A percentile compares a stretch with the other conserved stretches of the same genome.
Evolutionary conservation across 2,329 filamentous ascomycete genomes (phyloP).

Genomic region (Colletotrichum godetiae): DNA sequence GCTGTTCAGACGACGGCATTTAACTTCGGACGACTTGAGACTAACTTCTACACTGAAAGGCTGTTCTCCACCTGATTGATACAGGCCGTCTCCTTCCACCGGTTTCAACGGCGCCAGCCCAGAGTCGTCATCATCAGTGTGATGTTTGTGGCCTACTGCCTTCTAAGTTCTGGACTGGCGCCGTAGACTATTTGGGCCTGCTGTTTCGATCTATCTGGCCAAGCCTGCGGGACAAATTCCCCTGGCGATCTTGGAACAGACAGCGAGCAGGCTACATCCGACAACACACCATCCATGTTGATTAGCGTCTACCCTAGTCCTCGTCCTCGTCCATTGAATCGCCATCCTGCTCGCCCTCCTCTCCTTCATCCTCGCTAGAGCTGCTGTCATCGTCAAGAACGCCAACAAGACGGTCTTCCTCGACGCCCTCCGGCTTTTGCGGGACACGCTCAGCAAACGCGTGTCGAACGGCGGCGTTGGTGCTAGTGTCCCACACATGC

Average conservation of each 20-base stretch:
- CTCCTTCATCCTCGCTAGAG: constrained; percentile 71
- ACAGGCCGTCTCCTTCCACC: not conserved
- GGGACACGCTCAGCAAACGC: constrained; percentile 79
- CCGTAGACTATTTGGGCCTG: not conserved
- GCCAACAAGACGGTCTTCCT: constrained; percentile 82
- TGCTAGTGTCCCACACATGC: constrained; percentile 96
- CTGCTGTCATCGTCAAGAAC: constrained; percentile 77
- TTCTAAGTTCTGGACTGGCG: not conserved
- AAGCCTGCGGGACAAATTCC: not conserved
- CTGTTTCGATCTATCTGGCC: constrained; percentile 12
- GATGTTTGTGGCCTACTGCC: not conserved
- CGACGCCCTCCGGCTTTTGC: constrained; percentile 65
- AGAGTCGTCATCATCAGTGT: constrained; percentile 1
- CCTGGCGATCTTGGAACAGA: not conserved
- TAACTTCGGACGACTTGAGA: constrained; percentile 24
- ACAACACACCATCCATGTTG: not conserved
- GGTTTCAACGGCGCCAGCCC: not conserved
- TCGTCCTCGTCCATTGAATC: constrained; percentile 70
- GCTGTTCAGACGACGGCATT: constrained; percentile 25
- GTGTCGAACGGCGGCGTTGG: constrained; percentile 86
- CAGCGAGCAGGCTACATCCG: constrained; percentile 2
- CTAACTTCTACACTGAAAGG: constrained; percentile 10
- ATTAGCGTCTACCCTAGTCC: constrained; percentile 6
- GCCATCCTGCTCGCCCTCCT: constrained; percentile 53
- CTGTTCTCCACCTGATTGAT: constrained; percentile 7